phyloP scores from a whole-genome alignment of 2,329 filamentous ascomycete species.

The Cladophialophora yegresii region DNA sequence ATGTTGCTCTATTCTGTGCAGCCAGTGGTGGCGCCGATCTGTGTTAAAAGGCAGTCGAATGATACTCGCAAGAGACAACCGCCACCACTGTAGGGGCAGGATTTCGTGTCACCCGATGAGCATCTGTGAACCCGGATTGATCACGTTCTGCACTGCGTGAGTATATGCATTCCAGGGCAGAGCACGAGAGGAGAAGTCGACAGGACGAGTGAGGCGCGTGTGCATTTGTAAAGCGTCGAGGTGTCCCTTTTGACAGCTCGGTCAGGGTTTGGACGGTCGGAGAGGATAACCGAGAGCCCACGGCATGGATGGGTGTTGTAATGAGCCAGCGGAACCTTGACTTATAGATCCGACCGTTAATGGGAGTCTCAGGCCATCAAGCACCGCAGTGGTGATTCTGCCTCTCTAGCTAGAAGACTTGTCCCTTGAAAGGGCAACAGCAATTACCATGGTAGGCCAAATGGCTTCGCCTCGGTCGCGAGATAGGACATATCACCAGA shows the following conservation, averaged over 20 bases:
- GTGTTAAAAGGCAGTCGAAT: not conserved
- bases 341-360: not conserved
- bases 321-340: not conserved
- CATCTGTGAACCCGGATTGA: conserved; percentile 15
- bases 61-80: not conserved
- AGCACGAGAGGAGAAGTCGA: conserved; percentile 12
- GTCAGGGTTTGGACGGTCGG: no score
- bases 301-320: not conserved
- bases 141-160: conserved; percentile 30
- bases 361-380: not conserved
- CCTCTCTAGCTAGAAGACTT: not conserved
- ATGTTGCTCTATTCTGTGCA: not conserved
- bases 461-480: not conserved
- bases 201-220: not conserved
- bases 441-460: not conserved
- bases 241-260: not conserved
- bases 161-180: conserved; percentile 32
- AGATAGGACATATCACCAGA: not conserved
- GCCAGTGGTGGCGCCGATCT: not conserved
- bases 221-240: not conserved
- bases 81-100: conserved; percentile 15
- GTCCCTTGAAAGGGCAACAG: no score
- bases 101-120: conserved; percentile 26
- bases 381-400: not conserved
- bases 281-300: not conserved